phyloP scores from a whole-genome alignment of 208 protist genomes.

The Herpetomonas tarakana region DNA sequence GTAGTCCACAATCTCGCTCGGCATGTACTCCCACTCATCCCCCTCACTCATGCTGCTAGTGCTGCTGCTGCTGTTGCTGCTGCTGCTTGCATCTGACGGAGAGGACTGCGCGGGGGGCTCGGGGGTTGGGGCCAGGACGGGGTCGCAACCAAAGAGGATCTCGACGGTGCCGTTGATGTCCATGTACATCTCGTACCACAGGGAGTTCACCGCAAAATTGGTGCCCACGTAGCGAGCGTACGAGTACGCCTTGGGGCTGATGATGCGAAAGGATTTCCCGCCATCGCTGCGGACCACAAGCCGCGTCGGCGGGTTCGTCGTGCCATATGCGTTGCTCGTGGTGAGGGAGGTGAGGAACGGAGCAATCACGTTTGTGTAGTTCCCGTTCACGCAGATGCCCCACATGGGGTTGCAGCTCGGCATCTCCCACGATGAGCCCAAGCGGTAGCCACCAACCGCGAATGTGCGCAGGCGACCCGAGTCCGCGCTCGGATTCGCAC shows the following conservation, averaged over 20 bases:
- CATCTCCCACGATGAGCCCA: background rate
- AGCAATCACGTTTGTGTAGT: slow-evolving; percentile 17
- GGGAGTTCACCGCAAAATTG: background rate
- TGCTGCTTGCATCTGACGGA: background rate
- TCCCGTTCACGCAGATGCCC: slow-evolving; percentile 17
- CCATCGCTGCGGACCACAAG: background rate
- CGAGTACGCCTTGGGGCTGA: too few species aligned
- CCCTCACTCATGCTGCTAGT: background rate
- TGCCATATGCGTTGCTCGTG: too few species aligned
- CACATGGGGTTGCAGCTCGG: slow-evolving; percentile 8
- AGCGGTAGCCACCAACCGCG: background rate
- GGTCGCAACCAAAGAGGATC: background rate
- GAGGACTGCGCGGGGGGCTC: too few species aligned
- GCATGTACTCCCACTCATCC: background rate
- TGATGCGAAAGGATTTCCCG: background rate
- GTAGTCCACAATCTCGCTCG: background rate
- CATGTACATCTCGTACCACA: background rate
- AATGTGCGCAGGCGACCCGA: background rate
- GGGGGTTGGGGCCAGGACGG: background rate
- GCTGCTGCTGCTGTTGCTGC: background rate
- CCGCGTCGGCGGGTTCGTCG: too few species aligned
- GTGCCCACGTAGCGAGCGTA: background rate
- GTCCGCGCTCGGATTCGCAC: background rate
- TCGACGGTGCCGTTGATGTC: background rate
- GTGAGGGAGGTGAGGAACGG: slow-evolving; percentile 4